Evolutionary conservation across 345 rosid genomes (phyloP), one percentile per base, ranked within the genome.

Genomic region (Nasturtium officinale): DNA sequence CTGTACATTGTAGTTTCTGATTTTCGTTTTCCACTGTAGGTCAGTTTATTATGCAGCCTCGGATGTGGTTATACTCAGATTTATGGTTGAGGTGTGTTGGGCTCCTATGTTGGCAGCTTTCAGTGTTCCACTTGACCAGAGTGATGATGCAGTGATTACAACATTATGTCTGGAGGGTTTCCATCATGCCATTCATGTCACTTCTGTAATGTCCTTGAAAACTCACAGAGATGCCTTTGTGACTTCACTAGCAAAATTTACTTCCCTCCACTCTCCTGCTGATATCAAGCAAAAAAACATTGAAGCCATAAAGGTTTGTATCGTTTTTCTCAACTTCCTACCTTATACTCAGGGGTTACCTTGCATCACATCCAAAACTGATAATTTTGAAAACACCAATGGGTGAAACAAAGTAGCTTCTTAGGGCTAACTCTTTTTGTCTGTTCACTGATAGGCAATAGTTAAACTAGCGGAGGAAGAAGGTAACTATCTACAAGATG

Each of bases 21-120:
- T 68, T 61, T 45, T 23, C 57, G 23, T 80, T 75, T 77, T 72
- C 62, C 72, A 78, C 75, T 90, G 91, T 81, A 96, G 99, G 96
- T 96, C 99, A 81, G 90, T 83, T 75, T 96, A 90, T 86, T 92
- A 92, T 84, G 97, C 99, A 46, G 99, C 99, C 71, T 89, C 96
- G n/a, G 98, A 96, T 87, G 96, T 87, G 56, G 95, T 89, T 74
- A 87, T 92, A 75, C 92, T 96, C 71, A 83, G 98, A 78, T 96
- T 96, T 85, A 96, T 96, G 99, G 82, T 92, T 71, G 99, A 96
- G 83, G 99, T 83, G 51, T 96, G 99, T 82, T 96, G 99, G 99
- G 99, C 99, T 78, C 98, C 98, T 46, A 92, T 96, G 99, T 75
- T 96, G 88, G 99, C 99, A 69, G 99, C 99, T 77, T 96, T 96